These are phyloP conservation scores for Venturia asperata DNA, from an alignment of 2,329 filamentous ascomycete species.

Conservation along the genomic window DNA sequence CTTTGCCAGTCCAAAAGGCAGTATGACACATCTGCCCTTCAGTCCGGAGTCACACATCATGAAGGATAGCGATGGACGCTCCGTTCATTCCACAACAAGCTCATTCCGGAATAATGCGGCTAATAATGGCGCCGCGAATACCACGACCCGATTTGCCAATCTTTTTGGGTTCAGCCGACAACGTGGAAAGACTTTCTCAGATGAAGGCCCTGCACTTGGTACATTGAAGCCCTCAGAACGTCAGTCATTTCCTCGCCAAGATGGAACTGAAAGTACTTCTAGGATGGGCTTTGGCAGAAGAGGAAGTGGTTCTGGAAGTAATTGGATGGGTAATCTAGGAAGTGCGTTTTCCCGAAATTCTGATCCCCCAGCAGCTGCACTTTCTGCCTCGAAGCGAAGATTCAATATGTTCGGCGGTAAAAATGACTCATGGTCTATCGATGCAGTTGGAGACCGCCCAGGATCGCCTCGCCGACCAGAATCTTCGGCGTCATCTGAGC, in stretches of 20 bases:
- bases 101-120: constrained; percentile 36
- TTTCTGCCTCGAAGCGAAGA: constrained; percentile 38
- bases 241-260: constrained; percentile 65
- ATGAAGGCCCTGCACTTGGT: constrained; percentile 59
- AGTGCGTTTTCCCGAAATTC: constrained; percentile 27
- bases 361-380: not conserved
- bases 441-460: constrained; percentile 34
- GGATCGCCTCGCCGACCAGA: constrained; percentile 50
- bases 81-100: constrained; percentile 42
- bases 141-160: constrained; percentile 48
- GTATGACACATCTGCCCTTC: constrained; percentile 36
- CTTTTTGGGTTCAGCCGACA: constrained; percentile 57
- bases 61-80: constrained; percentile 39
- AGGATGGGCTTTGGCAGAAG: constrained; percentile 37
- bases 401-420: constrained; percentile 46
- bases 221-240: constrained; percentile 65
- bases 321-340: constrained; percentile 47
- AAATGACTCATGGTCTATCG: constrained; percentile 45
- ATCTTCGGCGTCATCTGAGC: constrained; percentile 22
- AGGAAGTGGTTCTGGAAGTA: constrained; percentile 47
- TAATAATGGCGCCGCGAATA: constrained; percentile 33
- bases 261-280: constrained; percentile 37
- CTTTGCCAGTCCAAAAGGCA: constrained; percentile 43
- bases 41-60: constrained; percentile 9
- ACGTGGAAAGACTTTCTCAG: constrained; percentile 53